Evolutionary conservation across 2,329 filamentous ascomycete species (phyloP).

Genomic region (Beauveria pseudobassiana): DNA sequence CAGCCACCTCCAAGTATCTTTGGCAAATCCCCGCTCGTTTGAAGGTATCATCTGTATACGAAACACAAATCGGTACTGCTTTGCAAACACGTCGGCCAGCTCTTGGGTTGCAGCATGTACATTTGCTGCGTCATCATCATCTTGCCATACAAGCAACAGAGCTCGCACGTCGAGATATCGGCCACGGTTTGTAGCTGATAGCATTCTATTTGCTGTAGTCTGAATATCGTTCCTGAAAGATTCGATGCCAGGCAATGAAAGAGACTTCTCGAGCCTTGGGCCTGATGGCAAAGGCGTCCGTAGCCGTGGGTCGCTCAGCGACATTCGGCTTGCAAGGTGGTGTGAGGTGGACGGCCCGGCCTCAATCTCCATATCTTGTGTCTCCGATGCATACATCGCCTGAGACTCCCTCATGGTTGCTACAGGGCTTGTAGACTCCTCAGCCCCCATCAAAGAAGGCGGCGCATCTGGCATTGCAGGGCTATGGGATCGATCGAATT

Average conservation of each 20-base stretch:
- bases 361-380: conserved; percentile 52
- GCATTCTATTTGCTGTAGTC: conserved; percentile 39
- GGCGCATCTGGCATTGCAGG: conserved; percentile 43
- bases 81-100: conserved; percentile 42
- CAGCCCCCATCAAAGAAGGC: conserved; percentile 29
- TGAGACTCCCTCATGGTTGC: conserved; percentile 29
- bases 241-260: conserved; percentile 43
- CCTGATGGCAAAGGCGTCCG: conserved; percentile 51
- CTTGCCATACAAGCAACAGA: conserved; percentile 50
- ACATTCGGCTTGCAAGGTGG: conserved; percentile 30
- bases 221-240: conserved; percentile 46
- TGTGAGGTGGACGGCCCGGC: conserved; percentile 23
- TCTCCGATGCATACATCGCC: conserved; percentile 34
- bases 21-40: conserved; percentile 33
- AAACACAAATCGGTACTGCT: conserved; percentile 44
- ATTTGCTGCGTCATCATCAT: conserved; percentile 38
- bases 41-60: conserved; percentile 44
- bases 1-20: conserved; percentile 46
- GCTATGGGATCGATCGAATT: conserved; percentile 46
- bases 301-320: conserved; percentile 40
- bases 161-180: conserved; percentile 47
- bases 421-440: conserved; percentile 40
- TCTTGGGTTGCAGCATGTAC: conserved; percentile 38
- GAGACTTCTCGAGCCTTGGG: conserved; percentile 44
- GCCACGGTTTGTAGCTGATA: conserved; percentile 42